Percentiles rank a stretch among this genome's conserved stretches.
phyloP scores from a whole-genome alignment of 1,284 basidiomycete genomes.

The Macrocystidia cucumis region DNA sequence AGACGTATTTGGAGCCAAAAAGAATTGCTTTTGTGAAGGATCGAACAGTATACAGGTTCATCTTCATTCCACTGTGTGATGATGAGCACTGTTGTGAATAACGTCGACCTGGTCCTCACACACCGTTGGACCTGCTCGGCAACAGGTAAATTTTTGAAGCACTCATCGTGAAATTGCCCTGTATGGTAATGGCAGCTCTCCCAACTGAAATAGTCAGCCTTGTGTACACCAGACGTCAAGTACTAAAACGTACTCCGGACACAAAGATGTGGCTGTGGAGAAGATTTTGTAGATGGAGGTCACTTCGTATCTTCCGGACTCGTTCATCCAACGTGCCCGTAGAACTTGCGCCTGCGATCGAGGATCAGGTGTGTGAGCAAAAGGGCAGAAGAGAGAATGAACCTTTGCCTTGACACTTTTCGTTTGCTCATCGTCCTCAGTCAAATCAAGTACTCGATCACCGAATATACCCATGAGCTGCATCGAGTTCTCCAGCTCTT shows the following conservation, averaged over 20 bases:
- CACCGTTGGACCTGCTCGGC: constrained; percentile 47
- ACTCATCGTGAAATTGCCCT: constrained; percentile 83
- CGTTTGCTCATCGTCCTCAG: constrained; percentile 40
- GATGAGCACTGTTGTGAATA: too few species aligned
- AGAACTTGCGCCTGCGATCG: constrained; percentile 76
- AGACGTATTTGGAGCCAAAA: constrained; percentile 92
- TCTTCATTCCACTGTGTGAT: constrained; percentile 39
- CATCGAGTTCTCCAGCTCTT: constrained; percentile 83
- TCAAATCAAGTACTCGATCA: constrained; percentile 48
- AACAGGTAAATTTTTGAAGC: constrained; percentile 45
- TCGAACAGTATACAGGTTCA: constrained; percentile 59
- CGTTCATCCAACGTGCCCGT: constrained; percentile 91
- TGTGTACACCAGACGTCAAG: constrained; percentile 4
- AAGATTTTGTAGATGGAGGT: constrained; percentile 60
- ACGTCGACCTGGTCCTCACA: constrained; percentile 9
- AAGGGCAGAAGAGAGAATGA: neutral
- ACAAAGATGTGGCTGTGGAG: constrained; percentile 45
- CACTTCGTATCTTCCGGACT: constrained; percentile 79
- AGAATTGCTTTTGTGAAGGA: constrained; percentile 73
- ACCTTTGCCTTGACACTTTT: constrained; percentile 71
- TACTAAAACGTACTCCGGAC: constrained; percentile 39
- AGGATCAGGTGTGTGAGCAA: neutral
- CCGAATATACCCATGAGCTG: constrained; percentile 34
- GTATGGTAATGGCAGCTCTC: constrained; percentile 84
- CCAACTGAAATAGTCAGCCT: constrained; percentile 43